Evolutionary conservation across 1,139 yeast species (phyloP), one percentile per base, ranked within the genome.

Genomic region (Kazachstania sp.): DNA sequence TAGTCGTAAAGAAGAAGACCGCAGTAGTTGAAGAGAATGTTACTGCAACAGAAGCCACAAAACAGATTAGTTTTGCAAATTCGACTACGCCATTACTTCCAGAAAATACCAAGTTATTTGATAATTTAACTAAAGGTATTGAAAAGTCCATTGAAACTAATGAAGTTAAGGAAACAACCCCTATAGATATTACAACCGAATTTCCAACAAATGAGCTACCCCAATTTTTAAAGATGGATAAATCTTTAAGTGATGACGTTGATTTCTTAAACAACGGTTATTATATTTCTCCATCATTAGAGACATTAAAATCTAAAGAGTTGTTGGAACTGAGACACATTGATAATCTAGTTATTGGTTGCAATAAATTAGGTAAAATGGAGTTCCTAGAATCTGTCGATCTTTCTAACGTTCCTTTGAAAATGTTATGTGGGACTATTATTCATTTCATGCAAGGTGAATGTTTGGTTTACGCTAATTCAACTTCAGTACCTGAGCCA

Each of bases 331-430:
- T 88, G 44, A 78, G 83, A 48, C 60, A 75, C 12, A 82, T 92
- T n/a, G 58, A 71, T 29, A 70, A 79, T 50, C 83, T 90, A 63
- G 76, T 75, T 29, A 79, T 94, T 49, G 98, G 98, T 3, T 81
- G 95, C 53, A 75, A 76, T 53, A 84, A 85, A 42, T 80, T 71
- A 60, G 99, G 98, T 43, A 71, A 74, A 48, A 76, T 92, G 45
- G 83, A 82, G 60, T 94, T 88, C 61, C 64, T 80, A 45, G 72
- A 75, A 45, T 95, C 97, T 0, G 95, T 92, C 40, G 97, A 92
- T 65, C 72, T 92, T 52, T 77, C 95, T 0, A 69, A 79, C 11
- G 72, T 83, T 54, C 74, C 80, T 54, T 65, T 84, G 54, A 72
- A 79, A 30, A 75, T 79, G 45, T 75, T 92, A 40, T 74, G 83